Base-by-base conservation (phyloP, 768 basidiomycete genomes). In the Boletus reticulatus region DNA sequence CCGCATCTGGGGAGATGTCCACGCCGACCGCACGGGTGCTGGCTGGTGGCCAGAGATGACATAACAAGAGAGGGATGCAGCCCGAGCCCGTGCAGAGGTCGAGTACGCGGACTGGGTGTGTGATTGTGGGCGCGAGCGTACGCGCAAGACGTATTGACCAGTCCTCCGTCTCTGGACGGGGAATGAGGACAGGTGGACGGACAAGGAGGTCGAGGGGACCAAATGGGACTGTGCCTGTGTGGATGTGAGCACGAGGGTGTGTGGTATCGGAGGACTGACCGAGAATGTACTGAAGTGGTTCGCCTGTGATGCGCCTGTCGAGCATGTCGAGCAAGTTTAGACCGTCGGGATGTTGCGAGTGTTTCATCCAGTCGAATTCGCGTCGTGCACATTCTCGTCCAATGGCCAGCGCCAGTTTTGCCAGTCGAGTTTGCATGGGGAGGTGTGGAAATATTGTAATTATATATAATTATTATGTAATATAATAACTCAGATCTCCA, bases 61-160 rank as follows among this genome's bases (percentile, higher is more conserved):
- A 85, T 17, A 98, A 76, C n/a, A 92, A 77, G 41, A 97, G 80
- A 2, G 94, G 89, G 48, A 98, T 94, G 69, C 94, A 94, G 14
- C 90, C 96, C 0, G 92, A 84, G 44, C 96, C 96, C 6, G 94
- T 96, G 69, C 95, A 94, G 43, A 98, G 83, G 73, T 99, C 96
- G 32, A 98, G 77, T 27, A 95, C 71, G 31, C 74, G 75, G 16
- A 79, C 27, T 0, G 73, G 73, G 7, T 57, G 52, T 6, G 43
- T 19, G 5, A 37, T 46, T 16, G 71, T 67, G 9, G 78, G 77
- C 4, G 70, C 57, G 48, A 83, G 63, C n/a, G 67, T 64, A 13
- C 79, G 73, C 27, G 85, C 78, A 52, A 94, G 80, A 48, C 77
- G 79, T 10, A 83, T 69, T 8, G 86, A 77, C 89, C 89, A 92